A percentile compares a stretch with the other conserved stretches of the same genome.
Evolutionary conservation across 108 stramenopile species (phyloP).

Genomic region (Discostella pseudostelligera): DNA sequence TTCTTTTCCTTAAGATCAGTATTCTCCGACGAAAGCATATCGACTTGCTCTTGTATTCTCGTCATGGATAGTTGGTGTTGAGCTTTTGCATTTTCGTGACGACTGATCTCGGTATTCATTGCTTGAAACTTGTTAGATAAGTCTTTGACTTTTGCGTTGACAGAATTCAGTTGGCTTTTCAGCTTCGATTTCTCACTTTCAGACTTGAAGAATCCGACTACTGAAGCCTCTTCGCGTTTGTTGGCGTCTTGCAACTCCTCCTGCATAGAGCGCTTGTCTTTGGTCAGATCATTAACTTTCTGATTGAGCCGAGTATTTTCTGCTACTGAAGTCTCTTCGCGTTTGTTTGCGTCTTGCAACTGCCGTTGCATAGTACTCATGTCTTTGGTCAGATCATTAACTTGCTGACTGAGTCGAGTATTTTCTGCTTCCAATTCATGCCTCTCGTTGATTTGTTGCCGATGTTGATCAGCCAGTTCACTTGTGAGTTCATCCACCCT

Average conservation of each 20-base stretch:
- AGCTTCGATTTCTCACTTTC: conserved; percentile 14
- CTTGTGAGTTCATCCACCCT: not conserved
- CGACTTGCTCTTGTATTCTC: conserved; percentile 26
- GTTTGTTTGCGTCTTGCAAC: no score
- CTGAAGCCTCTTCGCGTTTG: not conserved
- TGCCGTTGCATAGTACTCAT: not conserved
- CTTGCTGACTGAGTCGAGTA: not conserved
- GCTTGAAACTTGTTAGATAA: conserved; percentile 34
- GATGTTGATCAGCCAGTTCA: not conserved
- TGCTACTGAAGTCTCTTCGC: no score
- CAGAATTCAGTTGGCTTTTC: not conserved
- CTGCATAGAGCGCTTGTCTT: conserved; percentile 9
- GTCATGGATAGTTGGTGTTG: conserved; percentile 17
- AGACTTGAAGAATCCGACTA: conserved; percentile 3
- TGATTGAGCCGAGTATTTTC: no score
- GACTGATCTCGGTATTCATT: conserved; percentile 15
- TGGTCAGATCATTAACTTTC: not conserved
- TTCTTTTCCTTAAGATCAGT: conserved; percentile 32
- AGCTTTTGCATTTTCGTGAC: conserved; percentile 22
- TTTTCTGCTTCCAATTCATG: conserved; percentile 17
- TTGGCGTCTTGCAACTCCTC: conserved; percentile 6
- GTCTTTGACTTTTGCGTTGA: conserved; percentile 9
- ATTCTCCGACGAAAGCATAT: conserved; percentile 27
- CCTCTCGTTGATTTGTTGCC: not conserved
- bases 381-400: not conserved